phyloP scores from a whole-genome alignment of 495 filamentous ascomycete genomes.

The Aspergillus avenaceus region DNA sequence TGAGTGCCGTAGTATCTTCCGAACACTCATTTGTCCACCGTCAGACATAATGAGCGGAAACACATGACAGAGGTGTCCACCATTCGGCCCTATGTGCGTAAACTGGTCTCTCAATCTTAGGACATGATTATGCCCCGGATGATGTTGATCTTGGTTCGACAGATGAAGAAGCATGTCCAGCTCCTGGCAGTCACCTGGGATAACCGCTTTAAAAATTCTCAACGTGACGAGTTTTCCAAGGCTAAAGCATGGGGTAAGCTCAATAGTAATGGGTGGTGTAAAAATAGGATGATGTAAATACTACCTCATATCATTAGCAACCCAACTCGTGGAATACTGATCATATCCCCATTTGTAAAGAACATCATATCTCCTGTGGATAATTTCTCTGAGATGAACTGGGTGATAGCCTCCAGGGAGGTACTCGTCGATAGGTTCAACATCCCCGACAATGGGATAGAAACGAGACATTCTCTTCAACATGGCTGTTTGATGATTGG shows the following conservation, averaged over 20 bases:
- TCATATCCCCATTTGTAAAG: slow-evolving; percentile 52
- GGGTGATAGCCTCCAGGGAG: slow-evolving; percentile 20
- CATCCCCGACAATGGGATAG: slow-evolving; percentile 17
- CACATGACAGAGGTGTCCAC: slow-evolving; percentile 44
- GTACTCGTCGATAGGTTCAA: slow-evolving; percentile 21
- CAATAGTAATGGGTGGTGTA: neutral
- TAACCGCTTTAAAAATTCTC: slow-evolving; percentile 32
- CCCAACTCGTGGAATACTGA: slow-evolving; percentile 48
- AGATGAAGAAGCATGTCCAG: slow-evolving; percentile 6
- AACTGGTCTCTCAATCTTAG: slow-evolving; percentile 40
- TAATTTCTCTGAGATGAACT: slow-evolving; percentile 18
- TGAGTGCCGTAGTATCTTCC: neutral
- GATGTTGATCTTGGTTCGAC: slow-evolving; percentile 1
- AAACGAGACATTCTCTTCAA: slow-evolving; percentile 20
- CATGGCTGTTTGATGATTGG: too few relatives aligned
- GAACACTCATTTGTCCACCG: slow-evolving; percentile 12
- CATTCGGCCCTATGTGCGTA: slow-evolving; percentile 42
- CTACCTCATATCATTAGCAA: slow-evolving; percentile 36
- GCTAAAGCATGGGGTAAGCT: neutral
- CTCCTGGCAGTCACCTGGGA: slow-evolving; percentile 3
- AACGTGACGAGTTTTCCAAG: slow-evolving; percentile 18
- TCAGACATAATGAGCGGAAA: slow-evolving; percentile 26
- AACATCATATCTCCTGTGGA: slow-evolving; percentile 44
- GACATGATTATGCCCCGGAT: slow-evolving; percentile 30
- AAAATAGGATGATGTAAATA: neutral